phyloP scores from a whole-genome alignment of 163 green algal species.

The Scenedesmus sp. region DNA sequence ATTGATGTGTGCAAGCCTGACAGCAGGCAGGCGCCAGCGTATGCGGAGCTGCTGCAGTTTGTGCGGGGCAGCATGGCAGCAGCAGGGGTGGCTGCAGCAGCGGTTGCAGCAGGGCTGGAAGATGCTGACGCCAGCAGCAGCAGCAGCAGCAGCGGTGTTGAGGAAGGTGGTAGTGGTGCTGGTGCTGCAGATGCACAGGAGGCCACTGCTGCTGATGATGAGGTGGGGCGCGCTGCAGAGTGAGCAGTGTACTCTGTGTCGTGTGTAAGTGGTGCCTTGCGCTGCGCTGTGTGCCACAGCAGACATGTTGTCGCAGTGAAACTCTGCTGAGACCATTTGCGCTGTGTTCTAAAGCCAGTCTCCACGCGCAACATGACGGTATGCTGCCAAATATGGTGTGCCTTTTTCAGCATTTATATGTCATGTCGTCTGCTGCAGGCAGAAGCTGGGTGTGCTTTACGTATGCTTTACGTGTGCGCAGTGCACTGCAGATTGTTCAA shows the following conservation, averaged over 20 bases:
- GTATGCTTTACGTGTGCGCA: no score
- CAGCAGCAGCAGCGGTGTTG: background rate
- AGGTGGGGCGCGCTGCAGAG: background rate
- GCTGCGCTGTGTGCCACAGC: background rate
- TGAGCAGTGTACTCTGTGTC: background rate
- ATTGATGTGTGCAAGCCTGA: slow-evolving; percentile 89
- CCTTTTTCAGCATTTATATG: no score
- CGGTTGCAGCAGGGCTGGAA: background rate
- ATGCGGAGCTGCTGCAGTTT: slow-evolving; percentile 66
- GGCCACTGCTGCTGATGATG: background rate
- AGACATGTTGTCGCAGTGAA: background rate
- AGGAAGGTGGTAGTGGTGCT: background rate
- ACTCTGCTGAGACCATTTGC: no score
- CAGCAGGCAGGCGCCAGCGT: slow-evolving; percentile 62
- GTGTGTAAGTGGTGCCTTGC: background rate
- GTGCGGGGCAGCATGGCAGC: slow-evolving; percentile 43
- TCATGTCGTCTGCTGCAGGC: no score
- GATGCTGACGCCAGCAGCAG: background rate
- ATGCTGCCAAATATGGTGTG: no score
- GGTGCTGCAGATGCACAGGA: background rate
- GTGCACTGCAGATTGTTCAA: no score
- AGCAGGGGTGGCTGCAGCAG: background rate
- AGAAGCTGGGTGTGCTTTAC: no score
- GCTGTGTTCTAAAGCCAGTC: no score
- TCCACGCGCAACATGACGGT: no score